These are phyloP conservation scores for Scytalidium sp. DNA, from an alignment of 2,329 filamentous ascomycete genomes.

Conservation along the genomic window DNA sequence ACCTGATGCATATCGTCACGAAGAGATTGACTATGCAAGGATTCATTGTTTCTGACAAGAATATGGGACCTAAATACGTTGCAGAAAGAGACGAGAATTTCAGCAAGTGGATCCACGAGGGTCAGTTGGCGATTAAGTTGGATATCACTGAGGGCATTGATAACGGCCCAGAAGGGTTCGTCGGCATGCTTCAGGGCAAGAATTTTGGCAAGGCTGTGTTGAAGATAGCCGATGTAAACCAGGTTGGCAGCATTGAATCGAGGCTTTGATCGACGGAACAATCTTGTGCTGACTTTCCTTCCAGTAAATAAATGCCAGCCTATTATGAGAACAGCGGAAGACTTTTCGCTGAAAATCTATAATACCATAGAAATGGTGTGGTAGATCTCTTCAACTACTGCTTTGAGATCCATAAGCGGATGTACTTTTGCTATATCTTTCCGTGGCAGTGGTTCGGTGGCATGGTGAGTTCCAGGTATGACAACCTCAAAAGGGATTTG, in stretches of 20 bases:
- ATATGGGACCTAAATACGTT: slow-evolving; percentile 58
- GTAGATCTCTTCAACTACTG: no score
- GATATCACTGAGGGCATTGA: slow-evolving; percentile 65
- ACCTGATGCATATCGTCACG: slow-evolving; percentile 54
- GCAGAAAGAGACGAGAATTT: slow-evolving; percentile 65
- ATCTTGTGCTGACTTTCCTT: no score
- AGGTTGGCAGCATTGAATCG: not conserved
- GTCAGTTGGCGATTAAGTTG: slow-evolving; percentile 58
- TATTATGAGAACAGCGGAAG: no score
- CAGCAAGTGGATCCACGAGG: slow-evolving; percentile 65
- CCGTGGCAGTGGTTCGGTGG: no score
- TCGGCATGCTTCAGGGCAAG: slow-evolving; percentile 65
- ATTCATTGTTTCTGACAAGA: slow-evolving; percentile 62
- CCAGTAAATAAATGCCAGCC: no score
- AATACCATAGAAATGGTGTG: no score
- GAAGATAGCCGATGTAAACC: slow-evolving; percentile 48
- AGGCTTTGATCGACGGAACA: not conserved
- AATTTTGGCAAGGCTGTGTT: slow-evolving; percentile 74
- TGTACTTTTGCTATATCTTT: no score
- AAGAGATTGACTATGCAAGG: slow-evolving; percentile 64
- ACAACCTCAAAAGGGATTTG: no score
- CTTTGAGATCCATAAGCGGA: no score
- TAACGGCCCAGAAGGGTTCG: slow-evolving; percentile 59
- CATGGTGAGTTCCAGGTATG: no score
- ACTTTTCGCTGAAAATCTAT: no score